phyloP scores from a whole-genome alignment of 1,284 basidiomycete genomes.

The Fomitopsis betulina region DNA sequence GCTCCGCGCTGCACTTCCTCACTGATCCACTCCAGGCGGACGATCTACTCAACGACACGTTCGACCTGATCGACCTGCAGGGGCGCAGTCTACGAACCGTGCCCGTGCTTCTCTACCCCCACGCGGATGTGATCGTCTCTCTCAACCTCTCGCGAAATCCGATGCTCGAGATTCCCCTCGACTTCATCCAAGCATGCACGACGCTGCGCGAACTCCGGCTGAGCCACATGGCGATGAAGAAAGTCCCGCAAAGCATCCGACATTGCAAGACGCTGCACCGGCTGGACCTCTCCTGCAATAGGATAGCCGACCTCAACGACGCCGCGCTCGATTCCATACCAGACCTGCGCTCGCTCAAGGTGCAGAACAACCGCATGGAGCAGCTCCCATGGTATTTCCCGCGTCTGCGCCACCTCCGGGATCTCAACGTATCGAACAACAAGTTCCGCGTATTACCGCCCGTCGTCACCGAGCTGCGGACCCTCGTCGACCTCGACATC shows the following conservation, averaged over 20 bases:
- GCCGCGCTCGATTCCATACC: slow-evolving; percentile 79
- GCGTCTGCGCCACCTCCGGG: slow-evolving; percentile 66
- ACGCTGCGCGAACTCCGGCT: slow-evolving; percentile 83
- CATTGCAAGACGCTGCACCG: slow-evolving; percentile 75
- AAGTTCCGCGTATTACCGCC: slow-evolving; percentile 82
- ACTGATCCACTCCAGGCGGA: slow-evolving; percentile 68
- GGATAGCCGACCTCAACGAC: slow-evolving; percentile 87
- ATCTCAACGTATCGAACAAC: slow-evolving; percentile 96
- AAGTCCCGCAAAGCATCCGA: slow-evolving; percentile 83
- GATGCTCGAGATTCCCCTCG: slow-evolving; percentile 93
- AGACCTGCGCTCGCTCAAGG: slow-evolving; percentile 69
- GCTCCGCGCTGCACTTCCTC: no score
- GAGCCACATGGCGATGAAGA: slow-evolving; percentile 94
- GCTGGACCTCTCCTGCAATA: slow-evolving; percentile 91
- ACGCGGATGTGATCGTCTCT: slow-evolving; percentile 82
- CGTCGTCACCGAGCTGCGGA: slow-evolving; percentile 73
- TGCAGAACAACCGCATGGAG: slow-evolving; percentile 93
- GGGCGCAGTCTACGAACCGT: slow-evolving; percentile 85
- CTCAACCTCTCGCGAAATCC: slow-evolving; percentile 94
- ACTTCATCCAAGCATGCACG: slow-evolving; percentile 92
- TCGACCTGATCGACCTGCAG: slow-evolving; percentile 83
- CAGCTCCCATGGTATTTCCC: slow-evolving; percentile 85
- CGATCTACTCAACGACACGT: slow-evolving; percentile 70
- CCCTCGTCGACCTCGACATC: slow-evolving; percentile 84
- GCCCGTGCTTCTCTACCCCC: slow-evolving; percentile 84